Conservation (phyloP, 495 filamentous ascomycete genomes). For the Cryomyces antarcticus region DNA sequence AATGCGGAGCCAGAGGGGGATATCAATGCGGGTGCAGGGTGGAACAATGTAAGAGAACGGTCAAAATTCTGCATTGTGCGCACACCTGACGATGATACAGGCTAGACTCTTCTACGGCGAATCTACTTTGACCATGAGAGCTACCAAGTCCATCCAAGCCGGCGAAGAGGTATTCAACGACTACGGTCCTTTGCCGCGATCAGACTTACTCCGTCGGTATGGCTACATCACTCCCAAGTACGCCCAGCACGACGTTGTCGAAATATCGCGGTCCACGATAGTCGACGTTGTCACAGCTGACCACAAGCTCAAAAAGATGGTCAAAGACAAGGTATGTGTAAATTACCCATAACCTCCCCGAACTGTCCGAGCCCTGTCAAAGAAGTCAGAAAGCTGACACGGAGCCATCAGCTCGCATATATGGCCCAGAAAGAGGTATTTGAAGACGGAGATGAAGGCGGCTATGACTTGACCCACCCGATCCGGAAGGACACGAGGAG, state of each 20-base stretch:
- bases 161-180: constrained; percentile 83
- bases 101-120: constrained; percentile 56
- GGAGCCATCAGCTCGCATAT: constrained; percentile 20
- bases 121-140: constrained; percentile 40
- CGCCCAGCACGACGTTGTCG: constrained; percentile 58
- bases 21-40: constrained; percentile 25
- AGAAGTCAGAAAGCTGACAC: constrained; percentile 1
- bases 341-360: constrained; percentile 1
- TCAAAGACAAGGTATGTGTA: not conserved
- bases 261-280: constrained; percentile 41
- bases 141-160: constrained; percentile 39
- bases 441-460: constrained; percentile 20
- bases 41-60: constrained; percentile 3
- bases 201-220: constrained; percentile 70
- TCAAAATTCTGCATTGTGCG: not conserved
- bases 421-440: constrained; percentile 29
- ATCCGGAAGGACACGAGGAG: constrained; percentile 15
- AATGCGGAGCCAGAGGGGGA: constrained; percentile 82
- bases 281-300: constrained; percentile 27
- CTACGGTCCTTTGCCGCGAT: constrained; percentile 65
- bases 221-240: constrained; percentile 73
- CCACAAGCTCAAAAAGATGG: constrained; percentile 18
- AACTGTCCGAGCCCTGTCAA: constrained; percentile 19
- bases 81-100: constrained; percentile 4
- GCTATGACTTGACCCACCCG: constrained; percentile 28